Evolutionary conservation across 108 stramenopile species (phyloP).

Genomic region (Licmophora abbreviata): DNA sequence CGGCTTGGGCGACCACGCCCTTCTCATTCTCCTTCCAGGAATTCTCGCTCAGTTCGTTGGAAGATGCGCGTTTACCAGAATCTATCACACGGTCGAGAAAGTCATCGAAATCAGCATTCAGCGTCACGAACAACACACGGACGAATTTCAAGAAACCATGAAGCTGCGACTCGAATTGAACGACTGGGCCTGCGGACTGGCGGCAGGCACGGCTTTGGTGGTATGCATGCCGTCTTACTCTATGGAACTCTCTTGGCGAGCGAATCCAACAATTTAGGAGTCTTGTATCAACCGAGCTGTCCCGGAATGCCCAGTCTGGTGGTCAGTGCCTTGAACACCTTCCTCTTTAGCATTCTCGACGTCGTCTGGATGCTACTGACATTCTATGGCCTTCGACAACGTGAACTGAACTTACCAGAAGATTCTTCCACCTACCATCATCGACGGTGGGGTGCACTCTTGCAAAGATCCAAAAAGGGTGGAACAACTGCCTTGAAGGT

Average conservation of each 20-base stretch:
- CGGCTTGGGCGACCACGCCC: conserved; percentile 16
- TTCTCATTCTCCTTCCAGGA: conserved; percentile 50
- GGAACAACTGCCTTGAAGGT: conserved; percentile 35
- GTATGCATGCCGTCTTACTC: conserved; percentile 68
- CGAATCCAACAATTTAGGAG: conserved; percentile 53
- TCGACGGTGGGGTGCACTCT: conserved; percentile 23
- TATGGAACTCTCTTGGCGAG: conserved; percentile 71
- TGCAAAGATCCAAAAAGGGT: conserved; percentile 33
- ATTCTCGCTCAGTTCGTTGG: conserved; percentile 49
- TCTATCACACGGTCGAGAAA: conserved; percentile 66
- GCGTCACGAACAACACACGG: conserved; percentile 19
- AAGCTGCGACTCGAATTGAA: conserved; percentile 69
- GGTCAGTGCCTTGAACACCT: conserved; percentile 51
- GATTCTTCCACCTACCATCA: conserved; percentile 10
- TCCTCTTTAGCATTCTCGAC: conserved; percentile 67
- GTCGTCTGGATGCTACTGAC: conserved; percentile 77
- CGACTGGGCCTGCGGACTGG: conserved; percentile 60
- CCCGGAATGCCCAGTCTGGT: conserved; percentile 53
- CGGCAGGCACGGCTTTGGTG: conserved; percentile 73
- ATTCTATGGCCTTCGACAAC: conserved; percentile 78
- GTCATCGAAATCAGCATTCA: conserved; percentile 62
- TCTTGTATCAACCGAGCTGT: conserved; percentile 68
- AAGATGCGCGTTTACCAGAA: conserved; percentile 47
- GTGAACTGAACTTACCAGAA: conserved; percentile 34
- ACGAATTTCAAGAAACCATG: conserved; percentile 35